Evolutionary conservation across 148 eudicot genomes (phyloP), one percentile per base, ranked within the genome.

Genomic region (Suaeda aralocaspica): DNA sequence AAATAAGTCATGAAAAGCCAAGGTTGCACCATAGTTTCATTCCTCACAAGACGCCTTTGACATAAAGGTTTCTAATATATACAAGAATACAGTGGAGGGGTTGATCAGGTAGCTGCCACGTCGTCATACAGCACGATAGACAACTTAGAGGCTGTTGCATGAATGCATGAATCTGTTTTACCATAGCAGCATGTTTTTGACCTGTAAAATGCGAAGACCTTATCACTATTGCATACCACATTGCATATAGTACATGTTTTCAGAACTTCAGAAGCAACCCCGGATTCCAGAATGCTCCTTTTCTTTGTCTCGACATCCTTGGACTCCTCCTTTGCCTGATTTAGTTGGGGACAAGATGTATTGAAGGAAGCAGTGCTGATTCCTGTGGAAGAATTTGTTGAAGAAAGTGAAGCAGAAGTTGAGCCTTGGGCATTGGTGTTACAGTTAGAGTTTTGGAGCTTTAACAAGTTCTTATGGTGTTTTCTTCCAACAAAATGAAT

Each of bases 151-250:
- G 45, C 63, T 60, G 6, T 14, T 25, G 2, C n/a, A 39, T 15
- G 57, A 48, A 15, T 59, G 30, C 74, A 66, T 66, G 69, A 24
- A 73, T 76, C 48, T 64, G 64, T 68, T 69, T 75, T 33, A 75
- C 74, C 80, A 75, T 72, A 12, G 76, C 56, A 66, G 61, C 66
- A 59, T 83, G 86, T 65, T 78, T 83, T 46, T 78, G 71, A 21
- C 87, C 84, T 21, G 77, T 48, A 64, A 80, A 62, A 73, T 84
- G 87, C 45, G 74, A 41, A 81, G 21, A 67, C 82, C 4, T 29
- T 50, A 39, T 78, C 80, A 57, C 84, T 81, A 42, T 81, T 81
- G 66, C 87, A 84, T 12, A 84, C 84, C 75, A 84, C 82, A 53
- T 66, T 76, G 74, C 84, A 81, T 66, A 81, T 7, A 21, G 72